Percentiles rank a stretch among this genome's conserved stretches.
Evolutionary conservation across 768 basidiomycete species (phyloP).

Genomic region (Cystoderma amianthinum): DNA sequence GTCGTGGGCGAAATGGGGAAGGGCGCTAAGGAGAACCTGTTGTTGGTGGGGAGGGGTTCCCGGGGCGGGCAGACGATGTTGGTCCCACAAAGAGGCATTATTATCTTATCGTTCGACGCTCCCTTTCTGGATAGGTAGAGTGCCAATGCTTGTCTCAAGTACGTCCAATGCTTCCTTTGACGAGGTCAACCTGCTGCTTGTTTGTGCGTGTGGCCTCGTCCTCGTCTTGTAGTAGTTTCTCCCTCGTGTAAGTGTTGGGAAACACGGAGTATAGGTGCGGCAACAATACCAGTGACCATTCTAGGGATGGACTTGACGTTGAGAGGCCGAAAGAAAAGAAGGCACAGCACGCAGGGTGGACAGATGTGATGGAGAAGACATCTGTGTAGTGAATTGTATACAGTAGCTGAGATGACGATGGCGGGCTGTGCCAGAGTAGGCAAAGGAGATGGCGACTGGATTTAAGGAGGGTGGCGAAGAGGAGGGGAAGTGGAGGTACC

Average conservation of each 20-base stretch:
- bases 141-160: constrained; percentile 28
- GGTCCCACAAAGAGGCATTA: constrained; percentile 2
- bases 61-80: constrained; percentile 25
- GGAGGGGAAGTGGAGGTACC: constrained; percentile 59
- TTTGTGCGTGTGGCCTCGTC: constrained; percentile 9
- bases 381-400: constrained; percentile 41
- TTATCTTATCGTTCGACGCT: background rate
- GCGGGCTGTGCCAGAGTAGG: constrained; percentile 61
- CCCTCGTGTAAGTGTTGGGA: no score
- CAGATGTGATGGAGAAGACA: constrained; percentile 55
- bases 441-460: constrained; percentile 69
- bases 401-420: constrained; percentile 62
- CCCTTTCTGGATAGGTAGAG: constrained; percentile 6
- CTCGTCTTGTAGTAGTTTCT: constrained; percentile 13
- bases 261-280: constrained; percentile 66
- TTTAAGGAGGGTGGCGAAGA: constrained; percentile 56
- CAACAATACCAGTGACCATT: constrained; percentile 74
- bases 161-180: constrained; percentile 24
- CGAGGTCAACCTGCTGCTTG: constrained; percentile 3
- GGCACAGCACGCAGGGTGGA: constrained; percentile 63
- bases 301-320: constrained; percentile 69
- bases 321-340: constrained; percentile 67
- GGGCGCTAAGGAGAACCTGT: constrained; percentile 32
- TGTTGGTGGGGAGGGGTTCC: constrained; percentile 45
- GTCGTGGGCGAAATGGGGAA: constrained; percentile 39